A percentile compares a stretch with the other conserved stretches of the same genome.
phyloP scores from a whole-genome alignment of 2,329 filamentous ascomycete genomes.

The Aspergillus brasiliensis region DNA sequence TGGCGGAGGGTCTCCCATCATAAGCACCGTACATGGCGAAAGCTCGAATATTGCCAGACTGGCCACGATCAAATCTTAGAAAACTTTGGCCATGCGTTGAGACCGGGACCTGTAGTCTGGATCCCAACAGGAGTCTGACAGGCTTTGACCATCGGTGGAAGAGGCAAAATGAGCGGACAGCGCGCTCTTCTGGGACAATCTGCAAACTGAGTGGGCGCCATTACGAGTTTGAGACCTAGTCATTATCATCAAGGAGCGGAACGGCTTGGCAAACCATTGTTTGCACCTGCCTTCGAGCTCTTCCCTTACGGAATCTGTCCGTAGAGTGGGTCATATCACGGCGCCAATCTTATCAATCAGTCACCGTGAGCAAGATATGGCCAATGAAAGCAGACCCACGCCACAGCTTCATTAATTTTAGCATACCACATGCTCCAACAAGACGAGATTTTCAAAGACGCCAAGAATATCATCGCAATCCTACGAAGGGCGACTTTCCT shows the following conservation, averaged over 20 bases:
- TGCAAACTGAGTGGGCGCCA: not conserved
- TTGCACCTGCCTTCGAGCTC: not conserved
- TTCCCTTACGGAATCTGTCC: constrained; percentile 5
- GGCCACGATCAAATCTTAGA: no score
- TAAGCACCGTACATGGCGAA: no score
- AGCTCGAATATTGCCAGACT: no score
- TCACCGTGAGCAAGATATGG: not conserved
- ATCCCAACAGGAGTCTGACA: not conserved
- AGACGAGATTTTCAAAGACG: not conserved
- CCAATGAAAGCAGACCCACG: not conserved
- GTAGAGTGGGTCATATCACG: not conserved
- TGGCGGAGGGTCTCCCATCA: no score
- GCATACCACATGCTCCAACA: not conserved
- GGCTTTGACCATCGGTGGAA: not conserved
- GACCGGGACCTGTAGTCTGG: no score
- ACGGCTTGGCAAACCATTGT: not conserved
- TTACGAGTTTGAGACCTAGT: not conserved
- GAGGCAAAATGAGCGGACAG: not conserved
- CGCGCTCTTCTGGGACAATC: not conserved
- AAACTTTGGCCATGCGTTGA: no score
- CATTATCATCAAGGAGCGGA: not conserved
- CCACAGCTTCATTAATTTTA: not conserved
- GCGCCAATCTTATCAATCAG: constrained; percentile 9
- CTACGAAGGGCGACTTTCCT: not conserved
- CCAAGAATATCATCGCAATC: not conserved